Base-by-base conservation (phyloP, 2,329 filamentous ascomycete species). In the Apiospora marii region DNA sequence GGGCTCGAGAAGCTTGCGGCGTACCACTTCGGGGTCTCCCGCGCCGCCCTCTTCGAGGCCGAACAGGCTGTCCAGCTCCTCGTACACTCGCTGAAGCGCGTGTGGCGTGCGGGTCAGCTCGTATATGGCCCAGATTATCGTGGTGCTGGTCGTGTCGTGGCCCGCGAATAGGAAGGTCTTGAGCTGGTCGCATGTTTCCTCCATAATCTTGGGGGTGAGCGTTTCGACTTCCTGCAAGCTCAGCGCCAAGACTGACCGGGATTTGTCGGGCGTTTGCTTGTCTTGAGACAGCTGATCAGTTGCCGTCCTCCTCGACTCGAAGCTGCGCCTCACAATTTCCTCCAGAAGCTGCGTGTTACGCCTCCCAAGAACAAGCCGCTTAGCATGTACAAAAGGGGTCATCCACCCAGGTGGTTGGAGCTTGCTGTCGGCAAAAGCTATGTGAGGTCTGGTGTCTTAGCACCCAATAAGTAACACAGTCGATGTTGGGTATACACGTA, bases 301-400 rank as follows among this genome's bases (percentile, higher is more conserved):
- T 2, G 37, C 37, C 5, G 37, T 19, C 16, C 19, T 22, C 44
- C 22, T 48, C 19, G 44, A 19, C 44, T 48, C 16, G 44, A 48
- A 48, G 7, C 8, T 48, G 0, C 44, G 44, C 16, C 44, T 19
- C 16, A 82, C 77, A 24, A 80, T 76, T 27, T 53, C 37, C 16
- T 75, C 74, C 41, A 82, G 70, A 7, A 78, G 70, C 1, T 8
- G 46, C 49, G 79, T 74, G 70, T 82, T 74, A 10, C 72, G 69
- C 14, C 71, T 68, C 3, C 71, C 72, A 3, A 76, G 64, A 44
- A 41, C 44, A 22, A 61, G 67, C 7, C 73, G 74, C 24, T 70
- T 74, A 46, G 70, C 16, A n/a, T 72, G 37, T 8, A 48, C 71
- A 14, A 37, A 64, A 1, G 71, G 71, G 2, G 34, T 73, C 19